Evolutionary conservation across 768 basidiomycete species (phyloP).

Genomic region (Russula ochroleuca): DNA sequence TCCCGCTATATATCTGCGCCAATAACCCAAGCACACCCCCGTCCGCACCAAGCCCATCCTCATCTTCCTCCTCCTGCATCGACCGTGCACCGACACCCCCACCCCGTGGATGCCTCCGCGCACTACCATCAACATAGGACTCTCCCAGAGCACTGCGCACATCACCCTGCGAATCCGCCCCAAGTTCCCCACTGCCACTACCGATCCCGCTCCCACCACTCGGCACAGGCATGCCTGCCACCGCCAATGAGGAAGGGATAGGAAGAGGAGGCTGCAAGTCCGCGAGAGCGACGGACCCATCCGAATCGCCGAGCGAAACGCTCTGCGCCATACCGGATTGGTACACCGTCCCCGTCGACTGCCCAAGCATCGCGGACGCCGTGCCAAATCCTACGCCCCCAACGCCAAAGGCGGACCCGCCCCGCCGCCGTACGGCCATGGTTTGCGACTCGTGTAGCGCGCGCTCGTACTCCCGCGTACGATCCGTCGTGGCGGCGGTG

Average conservation of each 20-base stretch:
- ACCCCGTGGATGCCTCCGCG: constrained; percentile 39
- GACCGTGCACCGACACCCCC: constrained; percentile 26
- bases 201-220: background rate
- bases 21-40: constrained; percentile 81
- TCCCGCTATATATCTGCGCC: constrained; percentile 78
- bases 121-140: constrained; percentile 68
- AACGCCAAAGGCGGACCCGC: constrained; percentile 24
- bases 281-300: constrained; percentile 45
- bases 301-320: constrained; percentile 71
- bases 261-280: background rate
- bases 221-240: background rate
- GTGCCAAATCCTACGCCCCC: constrained; percentile 36
- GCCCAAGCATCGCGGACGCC: constrained; percentile 38
- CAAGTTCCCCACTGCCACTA: constrained; percentile 24
- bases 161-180: constrained; percentile 46
- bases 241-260: no score
- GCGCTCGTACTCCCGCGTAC: constrained; percentile 70
- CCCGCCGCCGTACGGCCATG: constrained; percentile 44
- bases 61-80: constrained; percentile 39
- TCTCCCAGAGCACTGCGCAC: constrained; percentile 62
- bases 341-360: constrained; percentile 40
- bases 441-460: constrained; percentile 67
- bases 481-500: constrained; percentile 36
- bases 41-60: constrained; percentile 63
- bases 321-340: constrained; percentile 58